These are phyloP conservation scores for Wickerhamiella australiensis DNA, from an alignment of 805 yeast species.

Conservation along the genomic window DNA sequence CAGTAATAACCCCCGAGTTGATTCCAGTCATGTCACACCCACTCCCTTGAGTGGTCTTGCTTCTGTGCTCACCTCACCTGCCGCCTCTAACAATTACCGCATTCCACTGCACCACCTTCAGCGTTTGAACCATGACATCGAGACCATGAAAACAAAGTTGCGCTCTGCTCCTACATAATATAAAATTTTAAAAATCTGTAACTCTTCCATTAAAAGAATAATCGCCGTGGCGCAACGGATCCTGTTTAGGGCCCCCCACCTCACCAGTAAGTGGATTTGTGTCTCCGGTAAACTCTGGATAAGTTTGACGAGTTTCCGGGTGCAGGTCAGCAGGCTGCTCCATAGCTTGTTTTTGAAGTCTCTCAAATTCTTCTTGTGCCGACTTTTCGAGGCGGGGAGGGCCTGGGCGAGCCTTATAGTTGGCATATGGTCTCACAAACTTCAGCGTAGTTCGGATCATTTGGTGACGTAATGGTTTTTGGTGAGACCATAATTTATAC, in stretches of 20 bases:
- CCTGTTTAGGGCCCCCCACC: constrained; percentile 94
- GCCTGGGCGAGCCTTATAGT: constrained; percentile 27
- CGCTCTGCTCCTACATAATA: neutral
- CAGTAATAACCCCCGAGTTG: neutral
- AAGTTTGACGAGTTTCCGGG: constrained; percentile 59
- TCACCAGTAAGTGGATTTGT: constrained; percentile 90
- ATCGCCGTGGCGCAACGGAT: constrained; percentile 82
- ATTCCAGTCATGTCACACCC: too few relatives aligned
- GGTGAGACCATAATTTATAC: neutral
- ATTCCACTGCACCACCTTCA: neutral
- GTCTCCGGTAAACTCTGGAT: constrained; percentile 94
- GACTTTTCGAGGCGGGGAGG: constrained; percentile 72
- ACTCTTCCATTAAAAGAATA: constrained; percentile 95
- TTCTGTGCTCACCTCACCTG: neutral
- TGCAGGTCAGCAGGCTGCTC: constrained; percentile 50
- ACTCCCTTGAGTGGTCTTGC: too few relatives aligned
- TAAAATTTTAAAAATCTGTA: constrained; percentile 59
- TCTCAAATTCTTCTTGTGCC: constrained; percentile 86
- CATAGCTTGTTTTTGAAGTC: constrained; percentile 63
- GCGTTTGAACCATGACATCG: neutral
- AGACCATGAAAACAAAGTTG: neutral
- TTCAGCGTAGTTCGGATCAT: neutral
- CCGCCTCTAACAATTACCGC: neutral
- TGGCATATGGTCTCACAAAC: constrained; percentile 6
- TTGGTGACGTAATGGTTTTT: neutral